Evolutionary conservation across 1,284 basidiomycete genomes (phyloP).

Genomic region (Austroboletus niveus): DNA sequence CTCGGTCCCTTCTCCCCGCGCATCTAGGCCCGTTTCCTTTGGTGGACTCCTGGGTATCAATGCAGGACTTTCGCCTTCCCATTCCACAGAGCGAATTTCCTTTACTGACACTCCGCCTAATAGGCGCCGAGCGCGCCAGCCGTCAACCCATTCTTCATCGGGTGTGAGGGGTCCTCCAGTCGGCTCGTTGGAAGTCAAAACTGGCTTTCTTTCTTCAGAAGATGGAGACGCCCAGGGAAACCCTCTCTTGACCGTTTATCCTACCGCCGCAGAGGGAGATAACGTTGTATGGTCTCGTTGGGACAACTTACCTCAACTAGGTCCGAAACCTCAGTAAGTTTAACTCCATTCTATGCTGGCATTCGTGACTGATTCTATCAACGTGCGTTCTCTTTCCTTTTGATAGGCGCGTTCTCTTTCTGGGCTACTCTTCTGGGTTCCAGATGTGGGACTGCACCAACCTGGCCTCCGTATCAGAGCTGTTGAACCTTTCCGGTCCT

Average conservation of each 20-base stretch:
- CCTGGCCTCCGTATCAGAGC: slow-evolving; percentile 47
- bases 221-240: slow-evolving; percentile 25
- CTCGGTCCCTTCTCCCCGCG: slow-evolving; percentile 45
- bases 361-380: background rate
- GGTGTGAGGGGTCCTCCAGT: slow-evolving; percentile 4
- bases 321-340: slow-evolving; percentile 21
- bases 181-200: slow-evolving; percentile 17
- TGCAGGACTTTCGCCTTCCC: slow-evolving; percentile 14
- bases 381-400: slow-evolving; percentile 5
- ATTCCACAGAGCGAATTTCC: slow-evolving; percentile 12
- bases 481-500: slow-evolving; percentile 28
- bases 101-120: slow-evolving; percentile 4
- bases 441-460: slow-evolving; percentile 71
- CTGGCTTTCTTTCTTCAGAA: slow-evolving; percentile 18
- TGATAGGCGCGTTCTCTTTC: slow-evolving; percentile 52
- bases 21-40: slow-evolving; percentile 49
- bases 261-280: slow-evolving; percentile 33
- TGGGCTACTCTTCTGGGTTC: slow-evolving; percentile 57
- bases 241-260: slow-evolving; percentile 22
- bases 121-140: slow-evolving; percentile 8
- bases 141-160: slow-evolving; percentile 8
- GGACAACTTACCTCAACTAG: slow-evolving; percentile 23
- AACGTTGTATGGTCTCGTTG: slow-evolving; percentile 24
- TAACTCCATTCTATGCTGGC: background rate
- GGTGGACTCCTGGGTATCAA: slow-evolving; percentile 40